Evolutionary conservation across 1,284 basidiomycete species (phyloP), one percentile per base, ranked within the genome.

Genomic region (Clitocybe nebularis): DNA sequence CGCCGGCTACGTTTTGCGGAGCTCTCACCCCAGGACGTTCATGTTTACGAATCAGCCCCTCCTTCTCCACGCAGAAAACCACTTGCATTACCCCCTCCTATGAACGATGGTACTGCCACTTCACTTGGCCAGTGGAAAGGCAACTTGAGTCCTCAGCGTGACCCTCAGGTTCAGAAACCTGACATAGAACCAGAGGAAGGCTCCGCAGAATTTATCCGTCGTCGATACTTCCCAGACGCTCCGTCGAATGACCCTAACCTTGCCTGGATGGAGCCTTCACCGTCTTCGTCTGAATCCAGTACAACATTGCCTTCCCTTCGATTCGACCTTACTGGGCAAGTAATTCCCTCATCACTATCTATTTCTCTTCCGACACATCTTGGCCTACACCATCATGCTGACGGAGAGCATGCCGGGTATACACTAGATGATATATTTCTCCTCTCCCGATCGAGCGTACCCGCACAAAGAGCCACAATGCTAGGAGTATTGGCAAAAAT

Each of bases 361-460:
- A 59, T 68, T 0, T 67, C 67, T 1, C 64, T 93, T 3, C 90
- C 91, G 0, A 84, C 85, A 0, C 83, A 92, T 62, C 73, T 92
- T 1, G 93, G 93, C 1, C 69, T 96, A 16, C 93, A 97, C 61
- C 93, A 96, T 60, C 93, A 96, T 47, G 80, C 89, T 0, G 87
- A 91, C 44, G 82, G 84, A 14, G 61, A 67, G 2, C 79, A 69
- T 48, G 93, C 93, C 0, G 94, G 93, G 0, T 97, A 96, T 61
- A 93, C 90, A 0, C 66, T 95, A 0, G 81, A 87, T 25, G 93
- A 96, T 49, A 74, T 96, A n/a, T 79, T 94, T 34, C 69, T 90
- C 35, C 74, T 95, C 3, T 81, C 83, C 1, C 72, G 89, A 39
- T 93, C 90, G 4, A 89, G 84, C 0, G 86, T 93, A 0, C 81